Conservation (phyloP, 768 basidiomycete species). For the Suillus sp. region DNA sequence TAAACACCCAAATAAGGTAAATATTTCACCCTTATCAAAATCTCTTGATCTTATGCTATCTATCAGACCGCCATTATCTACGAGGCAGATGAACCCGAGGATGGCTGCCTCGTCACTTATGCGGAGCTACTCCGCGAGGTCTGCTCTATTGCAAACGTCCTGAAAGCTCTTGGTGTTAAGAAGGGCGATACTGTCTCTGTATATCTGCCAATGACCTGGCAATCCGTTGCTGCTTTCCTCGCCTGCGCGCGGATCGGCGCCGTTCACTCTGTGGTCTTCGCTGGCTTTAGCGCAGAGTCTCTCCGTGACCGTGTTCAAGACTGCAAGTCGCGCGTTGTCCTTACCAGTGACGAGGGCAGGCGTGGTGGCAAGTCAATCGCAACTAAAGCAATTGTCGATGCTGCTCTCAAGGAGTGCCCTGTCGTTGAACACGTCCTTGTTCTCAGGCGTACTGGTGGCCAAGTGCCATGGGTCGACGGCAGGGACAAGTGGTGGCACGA, state of each 20-base stretch:
- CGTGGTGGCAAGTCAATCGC: constrained; percentile 96
- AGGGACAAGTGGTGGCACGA: constrained; percentile 98
- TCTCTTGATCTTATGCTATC: background rate
- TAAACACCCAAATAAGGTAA: constrained; percentile 79
- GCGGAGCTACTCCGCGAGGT: constrained; percentile 89
- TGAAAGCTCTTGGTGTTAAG: constrained; percentile 86
- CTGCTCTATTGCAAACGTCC: constrained; percentile 86
- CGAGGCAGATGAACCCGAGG: constrained; percentile 92
- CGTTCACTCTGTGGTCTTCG: constrained; percentile 96
- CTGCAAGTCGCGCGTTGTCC: constrained; percentile 86
- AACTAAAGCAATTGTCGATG: constrained; percentile 91
- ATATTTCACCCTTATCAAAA: constrained; percentile 5
- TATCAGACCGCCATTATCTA: constrained; percentile 91
- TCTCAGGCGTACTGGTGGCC: constrained; percentile 81
- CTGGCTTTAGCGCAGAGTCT: constrained; percentile 94
- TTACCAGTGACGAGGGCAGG: constrained; percentile 93
- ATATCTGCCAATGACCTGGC: constrained; percentile 95
- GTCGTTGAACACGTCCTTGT: constrained; percentile 90
- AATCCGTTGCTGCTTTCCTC: constrained; percentile 94
- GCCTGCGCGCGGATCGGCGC: constrained; percentile 98
- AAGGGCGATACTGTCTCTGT: constrained; percentile 95
- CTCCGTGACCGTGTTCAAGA: constrained; percentile 91
- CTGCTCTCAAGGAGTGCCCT: constrained; percentile 84
- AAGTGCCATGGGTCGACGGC: constrained; percentile 79
- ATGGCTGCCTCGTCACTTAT: constrained; percentile 77